phyloP scores from a whole-genome alignment of 495 filamentous ascomycete genomes.

The Penicillium cosmopolitanum region DNA sequence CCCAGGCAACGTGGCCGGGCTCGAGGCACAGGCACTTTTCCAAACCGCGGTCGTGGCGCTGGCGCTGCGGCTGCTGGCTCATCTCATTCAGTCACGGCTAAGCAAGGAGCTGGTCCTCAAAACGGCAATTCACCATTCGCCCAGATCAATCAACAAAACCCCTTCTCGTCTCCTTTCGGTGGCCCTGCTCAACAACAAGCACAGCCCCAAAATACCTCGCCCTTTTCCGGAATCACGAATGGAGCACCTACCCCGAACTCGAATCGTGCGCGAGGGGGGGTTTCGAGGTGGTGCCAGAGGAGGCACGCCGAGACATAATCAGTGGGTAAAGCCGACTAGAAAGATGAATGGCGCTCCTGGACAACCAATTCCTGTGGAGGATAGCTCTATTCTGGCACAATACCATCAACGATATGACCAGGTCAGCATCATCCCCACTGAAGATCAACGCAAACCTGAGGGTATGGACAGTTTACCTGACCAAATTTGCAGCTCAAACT shows the following conservation, averaged over 20 bases:
- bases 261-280: neutral
- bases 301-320: conserved; percentile 20
- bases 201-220: conserved; percentile 14
- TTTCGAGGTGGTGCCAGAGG: conserved; percentile 7
- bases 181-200: conserved; percentile 13
- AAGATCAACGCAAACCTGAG: neutral
- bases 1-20: conserved; percentile 31
- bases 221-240: conserved; percentile 26
- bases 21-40: conserved; percentile 24
- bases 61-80: conserved; percentile 18
- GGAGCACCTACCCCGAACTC: conserved; percentile 16
- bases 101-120: conserved; percentile 5
- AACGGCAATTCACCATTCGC: conserved; percentile 37
- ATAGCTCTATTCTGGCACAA: conserved; percentile 26
- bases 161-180: conserved; percentile 23
- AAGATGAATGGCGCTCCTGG: conserved; percentile 11
- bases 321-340: conserved; percentile 8
- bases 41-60: conserved; percentile 24
- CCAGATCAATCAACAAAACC: conserved; percentile 31
- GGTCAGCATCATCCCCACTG: conserved; percentile 30
- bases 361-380: conserved; percentile 25
- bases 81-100: conserved; percentile 4
- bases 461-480: conserved; percentile 23
- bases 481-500: conserved; percentile 56
- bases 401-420: conserved; percentile 50